Evolutionary conservation across 306 rosid genomes (phyloP).

Genomic region (Gastrolobium villosum): DNA sequence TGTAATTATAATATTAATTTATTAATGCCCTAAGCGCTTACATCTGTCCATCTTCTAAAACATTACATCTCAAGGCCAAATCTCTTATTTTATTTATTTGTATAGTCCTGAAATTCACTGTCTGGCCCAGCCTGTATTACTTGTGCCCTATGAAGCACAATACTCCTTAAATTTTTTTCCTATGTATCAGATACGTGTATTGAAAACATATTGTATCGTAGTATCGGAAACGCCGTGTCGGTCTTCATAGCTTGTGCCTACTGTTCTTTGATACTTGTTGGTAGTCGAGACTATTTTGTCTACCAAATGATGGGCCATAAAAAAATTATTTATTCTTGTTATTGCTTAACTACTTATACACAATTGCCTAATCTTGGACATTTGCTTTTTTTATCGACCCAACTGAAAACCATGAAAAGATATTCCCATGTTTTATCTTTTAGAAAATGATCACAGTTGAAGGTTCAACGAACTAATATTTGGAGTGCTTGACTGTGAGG

Average conservation of each 20-base stretch:
- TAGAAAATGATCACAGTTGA: background rate
- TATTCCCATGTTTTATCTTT: background rate
- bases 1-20: background rate
- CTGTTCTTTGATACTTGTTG: background rate
- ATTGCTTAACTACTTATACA: constrained; percentile 1
- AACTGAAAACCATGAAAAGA: constrained; percentile 12
- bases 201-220: too few relatives aligned
- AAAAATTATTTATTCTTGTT: constrained; percentile 17
- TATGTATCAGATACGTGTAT: too few relatives aligned
- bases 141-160: too few relatives aligned
- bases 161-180: too few relatives aligned
- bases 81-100: constrained; percentile 6
- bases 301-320: constrained; percentile 13
- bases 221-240: too few relatives aligned
- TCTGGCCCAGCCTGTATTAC: background rate
- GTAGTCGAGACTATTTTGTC: constrained; percentile 15
- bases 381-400: constrained; percentile 5
- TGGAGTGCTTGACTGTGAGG: constrained; percentile 19
- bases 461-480: background rate
- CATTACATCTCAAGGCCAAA: background rate
- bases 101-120: constrained; percentile 3
- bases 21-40: constrained; percentile 3
- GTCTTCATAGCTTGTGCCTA: too few relatives aligned
- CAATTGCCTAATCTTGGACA: constrained; percentile 3
- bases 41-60: constrained; percentile 34